These are phyloP conservation scores for Amanita rimosa DNA, from an alignment of 768 basidiomycete species.

Conservation along the genomic window DNA sequence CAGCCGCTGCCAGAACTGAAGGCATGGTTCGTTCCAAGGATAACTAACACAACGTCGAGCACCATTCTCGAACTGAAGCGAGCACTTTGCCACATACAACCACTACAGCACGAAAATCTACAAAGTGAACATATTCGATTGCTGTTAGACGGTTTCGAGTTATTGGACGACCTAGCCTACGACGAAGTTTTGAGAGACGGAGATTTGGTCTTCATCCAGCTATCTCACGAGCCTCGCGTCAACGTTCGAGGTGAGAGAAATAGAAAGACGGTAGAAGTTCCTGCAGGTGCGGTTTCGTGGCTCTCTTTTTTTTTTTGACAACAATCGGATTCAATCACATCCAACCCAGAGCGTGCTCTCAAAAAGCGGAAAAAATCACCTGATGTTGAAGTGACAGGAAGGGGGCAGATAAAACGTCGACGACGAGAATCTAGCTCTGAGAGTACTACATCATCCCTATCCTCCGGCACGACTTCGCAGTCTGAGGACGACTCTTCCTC, in stretches of 20 bases:
- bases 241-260: background rate
- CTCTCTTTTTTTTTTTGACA: background rate
- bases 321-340: background rate
- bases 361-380: slow-evolving; percentile 17
- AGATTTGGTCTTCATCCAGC: slow-evolving; percentile 30
- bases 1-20: slow-evolving; percentile 37
- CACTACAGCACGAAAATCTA: slow-evolving; percentile 16
- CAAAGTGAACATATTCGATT: slow-evolving; percentile 17
- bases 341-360: slow-evolving; percentile 4
- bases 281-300: background rate
- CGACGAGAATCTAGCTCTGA: background rate
- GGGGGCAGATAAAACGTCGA: background rate
- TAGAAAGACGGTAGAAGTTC: slow-evolving; percentile 1
- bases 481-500: slow-evolving; percentile 18
- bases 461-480: slow-evolving; percentile 12
- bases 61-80: slow-evolving; percentile 28
- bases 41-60: slow-evolving; percentile 9
- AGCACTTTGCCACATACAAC: slow-evolving; percentile 23
- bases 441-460: background rate
- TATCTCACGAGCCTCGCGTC: slow-evolving; percentile 3
- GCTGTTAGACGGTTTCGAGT: slow-evolving; percentile 35
- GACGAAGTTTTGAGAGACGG: slow-evolving; percentile 33
- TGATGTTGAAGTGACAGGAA: slow-evolving; percentile 1
- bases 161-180: slow-evolving; percentile 28
- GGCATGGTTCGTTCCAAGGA: slow-evolving; percentile 39